phyloP scores from a whole-genome alignment of 1,284 basidiomycete genomes.

The Phlebopus sp. region DNA sequence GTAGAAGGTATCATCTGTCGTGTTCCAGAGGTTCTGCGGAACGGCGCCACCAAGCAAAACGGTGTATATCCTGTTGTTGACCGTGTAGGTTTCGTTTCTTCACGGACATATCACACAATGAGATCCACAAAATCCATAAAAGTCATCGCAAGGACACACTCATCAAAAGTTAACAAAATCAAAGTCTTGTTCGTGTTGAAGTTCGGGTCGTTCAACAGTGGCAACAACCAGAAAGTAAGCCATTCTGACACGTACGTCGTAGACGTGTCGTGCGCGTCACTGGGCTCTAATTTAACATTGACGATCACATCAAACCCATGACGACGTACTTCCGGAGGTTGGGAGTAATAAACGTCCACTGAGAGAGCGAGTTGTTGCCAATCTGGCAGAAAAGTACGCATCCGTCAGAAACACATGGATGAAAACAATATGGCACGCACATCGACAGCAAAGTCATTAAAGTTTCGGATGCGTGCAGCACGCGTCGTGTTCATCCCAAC shows the following conservation, averaged over 20 bases:
- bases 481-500: constrained; percentile 42
- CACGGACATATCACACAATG: constrained; percentile 24
- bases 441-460: constrained; percentile 59
- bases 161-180: constrained; percentile 55
- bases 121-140: background rate
- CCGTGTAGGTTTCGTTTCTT: constrained; percentile 44
- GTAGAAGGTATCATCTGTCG: constrained; percentile 55
- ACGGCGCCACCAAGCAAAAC: constrained; percentile 54
- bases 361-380: constrained; percentile 47
- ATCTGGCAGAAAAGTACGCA: constrained; percentile 13
- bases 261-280: constrained; percentile 53
- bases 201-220: constrained; percentile 43
- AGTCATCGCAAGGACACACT: constrained; percentile 17
- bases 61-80: constrained; percentile 48
- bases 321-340: constrained; percentile 41
- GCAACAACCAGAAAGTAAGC: constrained; percentile 53
- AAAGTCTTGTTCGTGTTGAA: constrained; percentile 54
- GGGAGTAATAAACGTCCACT: constrained; percentile 67
- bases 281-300: constrained; percentile 26
- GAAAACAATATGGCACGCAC: constrained; percentile 29
- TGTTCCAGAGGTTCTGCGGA: constrained; percentile 41
- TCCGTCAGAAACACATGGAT: background rate
- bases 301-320: background rate
- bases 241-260: constrained; percentile 48
- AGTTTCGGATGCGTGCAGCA: constrained; percentile 56